These are phyloP conservation scores for Cercospora sp. DNA, from an alignment of 2,329 filamentous ascomycete genomes.

Conservation along the genomic window DNA sequence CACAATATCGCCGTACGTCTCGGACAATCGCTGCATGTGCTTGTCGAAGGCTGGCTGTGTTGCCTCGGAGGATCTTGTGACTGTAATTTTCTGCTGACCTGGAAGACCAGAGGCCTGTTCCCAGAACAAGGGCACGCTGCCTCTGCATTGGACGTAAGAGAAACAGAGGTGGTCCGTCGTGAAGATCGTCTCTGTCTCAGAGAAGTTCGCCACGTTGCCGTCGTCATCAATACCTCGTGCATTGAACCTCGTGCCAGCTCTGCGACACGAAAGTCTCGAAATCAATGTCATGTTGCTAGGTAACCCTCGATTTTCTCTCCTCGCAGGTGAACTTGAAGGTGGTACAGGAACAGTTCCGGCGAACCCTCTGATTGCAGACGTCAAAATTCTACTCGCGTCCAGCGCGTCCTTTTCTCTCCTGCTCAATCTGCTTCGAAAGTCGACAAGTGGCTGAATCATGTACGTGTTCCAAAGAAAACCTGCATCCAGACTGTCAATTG, in stretches of 20 bases:
- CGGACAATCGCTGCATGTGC: conserved; percentile 84
- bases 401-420: conserved; percentile 72
- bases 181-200: conserved; percentile 94
- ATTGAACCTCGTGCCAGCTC: conserved; percentile 94
- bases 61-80: conserved; percentile 85
- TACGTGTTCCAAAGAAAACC: conserved; percentile 97
- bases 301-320: conserved; percentile 65
- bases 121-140: conserved; percentile 96
- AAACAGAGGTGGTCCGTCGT: conserved; percentile 80
- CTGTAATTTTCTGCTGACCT: conserved; percentile 88
- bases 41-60: conserved; percentile 94
- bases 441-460: conserved; percentile 90
- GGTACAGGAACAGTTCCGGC: conserved; percentile 85
- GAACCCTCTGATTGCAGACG: conserved; percentile 91
- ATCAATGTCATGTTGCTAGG: conserved; percentile 87
- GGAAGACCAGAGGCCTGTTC: conserved; percentile 88
- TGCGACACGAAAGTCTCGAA: conserved; percentile 83
- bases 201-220: conserved; percentile 96
- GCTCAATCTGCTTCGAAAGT: conserved; percentile 81
- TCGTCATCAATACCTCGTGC: conserved; percentile 97
- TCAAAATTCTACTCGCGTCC: conserved; percentile 85
- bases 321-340: conserved; percentile 70
- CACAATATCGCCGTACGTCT: conserved; percentile 86
- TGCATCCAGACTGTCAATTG: conserved; percentile 89
- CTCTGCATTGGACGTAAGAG: conserved; percentile 89